These are phyloP conservation scores for Brasilioporus rufonigricans DNA, from an alignment of 768 basidiomycete genomes.

Conservation along the genomic window DNA sequence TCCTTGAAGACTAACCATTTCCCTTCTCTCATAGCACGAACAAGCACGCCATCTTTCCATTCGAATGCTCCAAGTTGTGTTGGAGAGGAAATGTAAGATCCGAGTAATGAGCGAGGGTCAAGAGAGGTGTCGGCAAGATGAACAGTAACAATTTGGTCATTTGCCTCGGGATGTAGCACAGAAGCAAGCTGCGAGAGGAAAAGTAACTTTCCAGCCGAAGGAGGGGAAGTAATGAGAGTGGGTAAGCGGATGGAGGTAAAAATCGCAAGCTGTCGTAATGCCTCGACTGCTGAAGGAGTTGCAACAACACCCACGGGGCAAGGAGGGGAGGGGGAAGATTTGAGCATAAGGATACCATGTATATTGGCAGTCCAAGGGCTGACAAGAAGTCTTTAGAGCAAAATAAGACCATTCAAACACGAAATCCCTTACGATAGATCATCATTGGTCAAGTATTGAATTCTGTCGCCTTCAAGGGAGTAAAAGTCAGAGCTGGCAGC, in stretches of 20 bases:
- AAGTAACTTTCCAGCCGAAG: slow-evolving; percentile 87
- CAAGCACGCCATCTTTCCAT: slow-evolving; percentile 93
- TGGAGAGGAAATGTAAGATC: slow-evolving; percentile 88
- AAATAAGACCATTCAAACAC: neutral
- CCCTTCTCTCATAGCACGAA: slow-evolving; percentile 86
- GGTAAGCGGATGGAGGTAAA: slow-evolving; percentile 70
- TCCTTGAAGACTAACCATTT: slow-evolving; percentile 93
- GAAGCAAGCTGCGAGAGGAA: slow-evolving; percentile 75
- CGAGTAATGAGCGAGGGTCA: slow-evolving; percentile 89
- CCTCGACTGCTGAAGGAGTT: slow-evolving; percentile 57
- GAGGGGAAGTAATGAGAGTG: slow-evolving; percentile 77
- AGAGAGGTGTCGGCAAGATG: slow-evolving; percentile 95
- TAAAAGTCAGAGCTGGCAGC: slow-evolving; percentile 49
- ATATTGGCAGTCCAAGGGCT: slow-evolving; percentile 62
- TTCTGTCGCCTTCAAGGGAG: slow-evolving; percentile 32
- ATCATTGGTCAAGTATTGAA: slow-evolving; percentile 37
- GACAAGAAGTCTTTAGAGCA: slow-evolving; percentile 13
- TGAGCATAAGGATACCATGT: slow-evolving; percentile 65
- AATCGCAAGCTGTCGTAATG: slow-evolving; percentile 62
- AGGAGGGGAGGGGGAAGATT: slow-evolving; percentile 34
- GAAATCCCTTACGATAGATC: slow-evolving; percentile 53
- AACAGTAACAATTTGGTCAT: slow-evolving; percentile 76
- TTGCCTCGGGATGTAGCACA: slow-evolving; percentile 53
- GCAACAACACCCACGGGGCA: slow-evolving; percentile 47
- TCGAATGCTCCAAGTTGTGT: slow-evolving; percentile 85